Evolutionary conservation across 176 grass and related monocot genomes (phyloP), one percentile per base, ranked within the genome.

Genomic region (Panicum miliaceum): DNA sequence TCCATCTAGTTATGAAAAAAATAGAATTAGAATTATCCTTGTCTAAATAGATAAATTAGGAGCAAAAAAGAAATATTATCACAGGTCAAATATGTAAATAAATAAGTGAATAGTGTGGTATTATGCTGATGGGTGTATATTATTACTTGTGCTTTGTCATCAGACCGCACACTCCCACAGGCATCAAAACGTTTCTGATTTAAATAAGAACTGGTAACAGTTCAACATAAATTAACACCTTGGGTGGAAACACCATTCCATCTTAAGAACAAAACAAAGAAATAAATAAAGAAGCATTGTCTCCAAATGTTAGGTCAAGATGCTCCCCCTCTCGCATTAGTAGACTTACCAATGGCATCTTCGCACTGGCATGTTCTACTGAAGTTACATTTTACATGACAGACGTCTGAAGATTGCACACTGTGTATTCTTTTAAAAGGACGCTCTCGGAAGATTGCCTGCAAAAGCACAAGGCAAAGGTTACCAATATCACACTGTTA

Each of bases 261-360:
- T 53, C 34, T 54, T 54, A 54, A 35, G 14, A 26, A 58, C 15
- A 54, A 34, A 82, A 59, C 6, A 77, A 79, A 81, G 35, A 68
- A 70, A 82, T 34, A 72, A 71, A 12, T 0, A 82, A 82, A 64
- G 1, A 5, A 51, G 20, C n/a, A 66, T 54, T 84, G 29, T 8
- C 20, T 65, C 6, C 36, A 84, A 65, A 42, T 77, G 38, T 84
- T 82, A 82, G 68, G 82, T 65, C 59, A 84, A 41, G 29, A 65
- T 65, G 13, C 22, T 54, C 53, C 29, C 42, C 1, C 16, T 62
- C 16, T 52, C 43, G 4, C 1, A 14, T 75, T 63, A 52, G 46
- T 25, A 59, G 20, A 56, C 20, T 54, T 51, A 65, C 34, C 59
- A 65, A 52, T 56, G 43, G 4, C 29, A 40, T 3, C 12, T 41